Evolutionary conservation across 768 basidiomycete species (phyloP), one percentile per base, ranked within the genome.

Genomic region (Piloderma croceum): DNA sequence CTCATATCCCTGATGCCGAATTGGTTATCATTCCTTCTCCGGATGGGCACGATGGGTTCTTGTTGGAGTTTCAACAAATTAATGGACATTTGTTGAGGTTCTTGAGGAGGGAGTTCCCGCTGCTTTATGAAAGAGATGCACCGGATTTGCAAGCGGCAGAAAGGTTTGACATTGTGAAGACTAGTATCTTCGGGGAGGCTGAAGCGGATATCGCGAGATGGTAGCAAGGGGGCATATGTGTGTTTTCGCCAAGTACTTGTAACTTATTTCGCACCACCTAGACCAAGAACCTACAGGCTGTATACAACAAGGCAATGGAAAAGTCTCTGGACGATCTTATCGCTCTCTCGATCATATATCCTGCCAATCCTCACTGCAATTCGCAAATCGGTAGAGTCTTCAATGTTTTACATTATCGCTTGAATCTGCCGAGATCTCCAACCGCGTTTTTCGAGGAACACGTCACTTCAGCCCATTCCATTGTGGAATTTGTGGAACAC

Each of bases 1-100:
- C 70, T 1, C 75, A 84, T 52, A 83, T 96, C 25, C 87, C 89
- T 0, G 75, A 72, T 7, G 83, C 90, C 0, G 76, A 85, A 53
- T 72, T 98, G 23, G 82, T 92, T 21, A 74, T 88, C 31, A 85
- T 98, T 31, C 77, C 80, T 3, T 82, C 78, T 5, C 83, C 79
- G 2, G 92, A 97, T 54, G 94, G 96, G 1, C 94, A 99, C 57
- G 96, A 99, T 56, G 94, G 94, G 15, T 98, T 98, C 63, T 62
- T 99, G 46, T 72, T 98, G 42, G 96, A 99, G 65, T 98, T 98
- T 55, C 89, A 97, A 66, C 80, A 81, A 52, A 94, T 99, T 53
- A 93, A 97, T 54, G 64, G 58, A 21, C 78, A 84, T 57, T 78
- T 96, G 20, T 58, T 88, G 42, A 58, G 62, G 35, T 92, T 83